Conservation (phyloP, 2,329 filamentous ascomycete genomes). For the Pseudonectria foliicola region DNA sequence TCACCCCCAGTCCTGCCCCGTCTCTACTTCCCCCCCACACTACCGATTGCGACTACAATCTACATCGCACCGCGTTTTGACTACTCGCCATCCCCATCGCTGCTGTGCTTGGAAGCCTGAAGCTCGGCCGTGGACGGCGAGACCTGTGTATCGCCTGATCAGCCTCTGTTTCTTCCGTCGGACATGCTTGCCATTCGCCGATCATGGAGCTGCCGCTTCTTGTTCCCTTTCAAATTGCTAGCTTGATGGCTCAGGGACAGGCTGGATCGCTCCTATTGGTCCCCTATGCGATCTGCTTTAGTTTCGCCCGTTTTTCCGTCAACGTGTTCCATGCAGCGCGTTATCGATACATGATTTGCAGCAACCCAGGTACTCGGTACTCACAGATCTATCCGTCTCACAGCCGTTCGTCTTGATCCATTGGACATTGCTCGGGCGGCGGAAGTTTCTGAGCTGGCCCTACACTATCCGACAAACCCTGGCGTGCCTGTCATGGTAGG, state of each 20-base stretch:
- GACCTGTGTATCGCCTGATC: too few relatives aligned
- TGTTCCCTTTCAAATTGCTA: too few relatives aligned
- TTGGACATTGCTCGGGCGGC: conserved; percentile 10
- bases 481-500: conserved; percentile 8
- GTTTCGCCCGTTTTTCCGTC: conserved; percentile 14
- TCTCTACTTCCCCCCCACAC: conserved; percentile 21
- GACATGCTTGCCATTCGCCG: too few relatives aligned
- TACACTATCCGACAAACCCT: conserved; percentile 8
- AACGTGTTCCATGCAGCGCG: conserved; percentile 19
- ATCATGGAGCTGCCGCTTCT: too few relatives aligned
- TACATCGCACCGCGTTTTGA: too few relatives aligned
- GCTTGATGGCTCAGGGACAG: too few relatives aligned
- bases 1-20: conserved; percentile 10
- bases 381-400: conserved; percentile 13
- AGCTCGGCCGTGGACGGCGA: too few relatives aligned
- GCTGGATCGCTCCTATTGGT: conserved; percentile 9
- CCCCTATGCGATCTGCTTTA: conserved; percentile 18
- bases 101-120: too few relatives aligned
- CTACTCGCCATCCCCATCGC: too few relatives aligned
- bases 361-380: conserved; percentile 19
- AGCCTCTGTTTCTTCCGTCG: too few relatives aligned
- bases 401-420: conserved; percentile 8
- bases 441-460: conserved; percentile 11
- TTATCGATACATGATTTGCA: conserved; percentile 28
- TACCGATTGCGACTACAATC: neutral